phyloP scores from a whole-genome alignment of 768 basidiomycete genomes.

The Suillus sp. region DNA sequence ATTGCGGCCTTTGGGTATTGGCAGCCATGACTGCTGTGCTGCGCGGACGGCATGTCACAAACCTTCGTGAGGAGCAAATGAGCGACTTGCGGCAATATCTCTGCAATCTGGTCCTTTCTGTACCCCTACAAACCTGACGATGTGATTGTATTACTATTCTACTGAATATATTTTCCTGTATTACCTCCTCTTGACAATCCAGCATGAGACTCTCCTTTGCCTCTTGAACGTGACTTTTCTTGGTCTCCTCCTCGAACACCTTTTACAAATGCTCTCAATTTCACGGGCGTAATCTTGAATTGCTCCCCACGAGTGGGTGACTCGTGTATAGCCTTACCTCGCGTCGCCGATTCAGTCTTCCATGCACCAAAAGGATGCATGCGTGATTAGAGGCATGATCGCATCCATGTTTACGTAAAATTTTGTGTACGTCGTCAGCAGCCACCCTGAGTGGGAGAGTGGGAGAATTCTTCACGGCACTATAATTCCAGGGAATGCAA shows the following conservation, averaged over 20 bases:
- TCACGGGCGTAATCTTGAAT: no score
- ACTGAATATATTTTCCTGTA: not conserved
- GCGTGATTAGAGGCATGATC: not conserved
- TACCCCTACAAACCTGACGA: not conserved
- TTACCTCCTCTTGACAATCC: not conserved
- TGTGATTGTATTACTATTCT: not conserved
- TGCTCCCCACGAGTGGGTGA: not conserved
- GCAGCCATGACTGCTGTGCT: slow-evolving; percentile 25
- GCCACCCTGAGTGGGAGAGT: not conserved
- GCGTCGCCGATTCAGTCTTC: not conserved
- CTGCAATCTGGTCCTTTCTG: not conserved
- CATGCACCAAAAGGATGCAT: not conserved
- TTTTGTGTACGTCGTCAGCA: not conserved
- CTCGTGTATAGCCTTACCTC: not conserved
- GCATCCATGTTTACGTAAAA: not conserved
- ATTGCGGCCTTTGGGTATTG: slow-evolving; percentile 31
- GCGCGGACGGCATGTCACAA: slow-evolving; percentile 17
- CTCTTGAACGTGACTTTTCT: not conserved
- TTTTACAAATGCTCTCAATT: no score
- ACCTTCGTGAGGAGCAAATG: slow-evolving; percentile 13
- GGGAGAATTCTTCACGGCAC: not conserved
- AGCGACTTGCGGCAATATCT: not conserved
- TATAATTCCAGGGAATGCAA: not conserved
- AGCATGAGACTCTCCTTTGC: not conserved
- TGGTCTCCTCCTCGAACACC: no score